phyloP scores from a whole-genome alignment of 257 asterid species.

The Prunella vulgaris region DNA sequence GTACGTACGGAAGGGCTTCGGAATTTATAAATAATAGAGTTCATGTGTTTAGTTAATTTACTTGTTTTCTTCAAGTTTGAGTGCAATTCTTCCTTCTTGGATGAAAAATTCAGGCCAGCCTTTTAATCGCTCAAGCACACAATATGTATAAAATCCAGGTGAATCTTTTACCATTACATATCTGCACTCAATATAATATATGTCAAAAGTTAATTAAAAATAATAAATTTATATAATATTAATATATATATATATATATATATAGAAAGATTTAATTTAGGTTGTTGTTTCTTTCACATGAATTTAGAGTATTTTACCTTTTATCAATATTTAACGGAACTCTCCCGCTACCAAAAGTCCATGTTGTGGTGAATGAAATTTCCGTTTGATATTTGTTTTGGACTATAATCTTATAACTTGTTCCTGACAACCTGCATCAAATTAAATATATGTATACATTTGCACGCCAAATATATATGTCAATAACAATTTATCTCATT shows the following conservation, averaged over 20 bases:
- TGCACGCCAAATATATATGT: background rate
- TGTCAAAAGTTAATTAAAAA: background rate
- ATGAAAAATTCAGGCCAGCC: slow-evolving; percentile 43
- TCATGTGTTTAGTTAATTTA: background rate
- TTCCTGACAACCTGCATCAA: slow-evolving; percentile 38
- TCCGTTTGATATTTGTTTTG: slow-evolving; percentile 36
- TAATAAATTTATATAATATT: background rate
- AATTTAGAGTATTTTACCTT: slow-evolving; percentile 29
- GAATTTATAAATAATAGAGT: too few species aligned
- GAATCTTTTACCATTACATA: slow-evolving; percentile 39
- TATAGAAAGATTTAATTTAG: background rate
- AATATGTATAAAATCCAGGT: slow-evolving; percentile 48
- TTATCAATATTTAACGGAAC: slow-evolving; percentile 54
- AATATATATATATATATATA: background rate
- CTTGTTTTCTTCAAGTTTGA: slow-evolving; percentile 37
- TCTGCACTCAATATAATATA: slow-evolving; percentile 22
- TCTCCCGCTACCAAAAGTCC: slow-evolving; percentile 24
- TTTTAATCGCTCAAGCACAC: slow-evolving; percentile 35
- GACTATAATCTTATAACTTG: slow-evolving; percentile 33
- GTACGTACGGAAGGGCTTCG: too few species aligned
- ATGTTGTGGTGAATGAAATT: slow-evolving; percentile 45
- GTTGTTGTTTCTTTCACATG: too few species aligned
- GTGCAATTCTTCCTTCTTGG: slow-evolving; percentile 40
- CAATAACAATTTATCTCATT: too few species aligned
- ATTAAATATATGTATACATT: background rate